Evolutionary conservation across 2,329 filamentous ascomycete genomes (phyloP).

Genomic region (Cordyceps javanica): DNA sequence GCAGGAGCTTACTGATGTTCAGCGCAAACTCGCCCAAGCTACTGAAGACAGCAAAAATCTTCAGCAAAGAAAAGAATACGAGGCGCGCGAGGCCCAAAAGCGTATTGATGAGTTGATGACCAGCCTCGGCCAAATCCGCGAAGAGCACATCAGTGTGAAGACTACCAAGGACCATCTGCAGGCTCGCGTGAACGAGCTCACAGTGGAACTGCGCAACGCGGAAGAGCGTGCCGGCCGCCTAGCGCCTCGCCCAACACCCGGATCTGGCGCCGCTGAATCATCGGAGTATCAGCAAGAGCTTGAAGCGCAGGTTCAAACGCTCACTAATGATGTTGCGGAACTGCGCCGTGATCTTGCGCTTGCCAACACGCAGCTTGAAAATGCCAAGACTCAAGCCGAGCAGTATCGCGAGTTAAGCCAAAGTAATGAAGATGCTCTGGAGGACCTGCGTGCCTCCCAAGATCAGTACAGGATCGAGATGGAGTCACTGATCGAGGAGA

Average conservation of each 20-base stretch:
- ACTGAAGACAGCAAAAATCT: constrained; percentile 79
- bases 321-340: constrained; percentile 77
- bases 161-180: constrained; percentile 87
- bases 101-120: constrained; percentile 86
- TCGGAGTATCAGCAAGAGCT: constrained; percentile 42
- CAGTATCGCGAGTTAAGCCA: constrained; percentile 87
- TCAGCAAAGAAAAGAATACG: constrained; percentile 80
- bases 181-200: constrained; percentile 79
- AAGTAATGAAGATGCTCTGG: constrained; percentile 77
- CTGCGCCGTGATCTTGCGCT: constrained; percentile 83
- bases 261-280: constrained; percentile 42
- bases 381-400: constrained; percentile 73
- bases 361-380: constrained; percentile 72
- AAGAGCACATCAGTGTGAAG: constrained; percentile 80
- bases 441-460: constrained; percentile 70
- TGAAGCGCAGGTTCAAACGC: constrained; percentile 66
- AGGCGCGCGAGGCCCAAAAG: constrained; percentile 80
- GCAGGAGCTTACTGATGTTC: constrained; percentile 67
- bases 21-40: constrained; percentile 78
- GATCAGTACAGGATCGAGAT: constrained; percentile 87
- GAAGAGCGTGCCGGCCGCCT: constrained; percentile 81
- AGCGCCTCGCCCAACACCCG: constrained; percentile 68
- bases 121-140: constrained; percentile 71
- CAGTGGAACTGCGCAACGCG: constrained; percentile 78
- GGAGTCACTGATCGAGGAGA: constrained; percentile 67